Evolutionary conservation across 305 asterid genomes (phyloP), one percentile per base, ranked within the genome.

Genomic region (Withania somnifera): DNA sequence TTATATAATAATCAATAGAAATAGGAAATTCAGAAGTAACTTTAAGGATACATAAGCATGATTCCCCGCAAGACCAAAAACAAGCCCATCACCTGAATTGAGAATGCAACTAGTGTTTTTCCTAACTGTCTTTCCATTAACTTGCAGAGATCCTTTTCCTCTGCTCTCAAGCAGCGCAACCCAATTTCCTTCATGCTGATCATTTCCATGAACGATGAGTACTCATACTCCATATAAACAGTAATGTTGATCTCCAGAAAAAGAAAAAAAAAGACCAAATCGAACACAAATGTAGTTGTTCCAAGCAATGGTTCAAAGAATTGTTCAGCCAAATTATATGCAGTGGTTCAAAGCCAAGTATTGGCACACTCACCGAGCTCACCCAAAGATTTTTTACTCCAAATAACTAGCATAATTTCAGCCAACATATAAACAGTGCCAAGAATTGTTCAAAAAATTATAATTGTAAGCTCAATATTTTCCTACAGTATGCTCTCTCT

Each of bases 1-100:
- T 61, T 14, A 61, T 6, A 14, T 61, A 28, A 61, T 13, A 61
- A 28, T 61, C 67, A 58, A 78, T 34, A 28, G 69, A 28, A 0
- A 15, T 13, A 67, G 30, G n/a, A 67, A 67, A 76, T 61, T 22
- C 1, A 42, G 15, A 36, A 13, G 78, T 26, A 38, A 66, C 51
- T 30, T 30, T 66, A 80, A 92, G 94, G 97, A 94, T 94, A 94
- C 98, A 83, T 93, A 94, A 87, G 97, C 92, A 90, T 89, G 93
- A 84, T 80, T 89, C 67, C 95, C 97, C 28, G 73, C 89, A 85
- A 85, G 80, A 79, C 98, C 97, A 78, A 94, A 94, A 79, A 89
- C 88, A 89, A 94, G 83, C 84, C 91, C 98, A 86, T 94, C 98
- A 81, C 98, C 98, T 34, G 98, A 94, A 79, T 84, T 88, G 82